Conservation (phyloP, 2,329 filamentous ascomycete genomes). For the Apiospora sp. region DNA sequence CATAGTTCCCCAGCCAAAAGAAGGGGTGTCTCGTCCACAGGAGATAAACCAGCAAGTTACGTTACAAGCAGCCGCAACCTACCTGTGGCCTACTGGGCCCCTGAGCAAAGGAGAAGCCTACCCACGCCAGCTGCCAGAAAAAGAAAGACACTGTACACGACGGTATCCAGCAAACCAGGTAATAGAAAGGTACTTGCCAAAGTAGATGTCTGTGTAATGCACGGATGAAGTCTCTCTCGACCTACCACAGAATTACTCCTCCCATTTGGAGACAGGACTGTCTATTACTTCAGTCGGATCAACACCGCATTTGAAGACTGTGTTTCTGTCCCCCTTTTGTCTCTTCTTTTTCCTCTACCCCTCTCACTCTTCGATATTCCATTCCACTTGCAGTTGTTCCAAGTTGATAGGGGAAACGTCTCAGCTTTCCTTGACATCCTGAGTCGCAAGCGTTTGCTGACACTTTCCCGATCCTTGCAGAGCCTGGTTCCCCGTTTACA, state of each 20-base stretch:
- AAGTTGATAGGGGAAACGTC: slow-evolving; percentile 43
- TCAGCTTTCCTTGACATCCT: slow-evolving; percentile 33
- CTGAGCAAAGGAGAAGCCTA: slow-evolving; percentile 22
- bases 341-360: slow-evolving; percentile 36
- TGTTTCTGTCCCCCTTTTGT: slow-evolving; percentile 38
- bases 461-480: slow-evolving; percentile 35
- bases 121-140: slow-evolving; percentile 27
- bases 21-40: slow-evolving; percentile 18
- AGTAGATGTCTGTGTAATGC: slow-evolving; percentile 40
- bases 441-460: slow-evolving; percentile 38
- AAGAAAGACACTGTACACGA: slow-evolving; percentile 24
- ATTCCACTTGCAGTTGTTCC: slow-evolving; percentile 32
- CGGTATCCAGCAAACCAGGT: slow-evolving; percentile 23
- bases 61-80: slow-evolving; percentile 10
- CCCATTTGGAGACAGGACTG: slow-evolving; percentile 11
- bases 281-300: slow-evolving; percentile 32
- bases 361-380: slow-evolving; percentile 33
- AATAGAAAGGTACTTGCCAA: slow-evolving; percentile 39
- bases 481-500: slow-evolving; percentile 36
- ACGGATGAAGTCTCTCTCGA: slow-evolving; percentile 33
- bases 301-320: slow-evolving; percentile 37
- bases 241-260: slow-evolving; percentile 36
- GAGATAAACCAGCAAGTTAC: slow-evolving; percentile 7
- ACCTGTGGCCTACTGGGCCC: slow-evolving; percentile 13
- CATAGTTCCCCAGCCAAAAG: slow-evolving; percentile 15